Percentiles rank a stretch among this genome's conserved stretches.
These are phyloP conservation scores for Crithidia acanthocephali DNA, from an alignment of 208 protist species.

Conservation along the genomic window DNA sequence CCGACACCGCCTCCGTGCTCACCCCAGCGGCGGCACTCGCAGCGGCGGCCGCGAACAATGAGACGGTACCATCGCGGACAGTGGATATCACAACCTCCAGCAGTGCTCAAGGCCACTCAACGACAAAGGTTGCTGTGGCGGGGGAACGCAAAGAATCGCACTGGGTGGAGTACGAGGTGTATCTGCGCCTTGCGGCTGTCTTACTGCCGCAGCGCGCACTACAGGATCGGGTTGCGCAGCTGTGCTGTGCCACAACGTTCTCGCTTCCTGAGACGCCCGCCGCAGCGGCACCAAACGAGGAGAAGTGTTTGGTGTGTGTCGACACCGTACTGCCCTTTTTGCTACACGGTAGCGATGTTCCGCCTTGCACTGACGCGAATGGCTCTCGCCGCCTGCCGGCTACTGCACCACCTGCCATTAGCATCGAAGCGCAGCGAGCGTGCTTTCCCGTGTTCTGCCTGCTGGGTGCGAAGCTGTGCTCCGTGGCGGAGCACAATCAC, in stretches of 20 bases:
- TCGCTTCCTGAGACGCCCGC: not conserved
- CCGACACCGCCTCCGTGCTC: not conserved
- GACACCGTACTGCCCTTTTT: slow-evolving; percentile 43
- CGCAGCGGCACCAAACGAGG: not conserved
- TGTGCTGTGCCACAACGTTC: slow-evolving; percentile 20
- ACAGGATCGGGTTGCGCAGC: slow-evolving; percentile 25
- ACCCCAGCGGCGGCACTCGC: not conserved
- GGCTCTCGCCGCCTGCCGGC: not conserved
- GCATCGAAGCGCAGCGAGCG: slow-evolving; percentile 11
- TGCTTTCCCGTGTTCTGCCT: slow-evolving; percentile 33
- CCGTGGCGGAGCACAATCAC: slow-evolving; percentile 14
- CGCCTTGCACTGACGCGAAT: not conserved
- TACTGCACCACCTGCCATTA: not conserved
- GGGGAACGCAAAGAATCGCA: not conserved
- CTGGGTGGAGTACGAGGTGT: slow-evolving; percentile 27
- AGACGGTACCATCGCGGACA: not conserved
- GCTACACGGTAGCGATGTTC: slow-evolving; percentile 20
- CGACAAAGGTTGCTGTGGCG: too few relatives aligned
- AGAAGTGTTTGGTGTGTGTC: slow-evolving; percentile 13
- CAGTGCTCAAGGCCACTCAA: not conserved
- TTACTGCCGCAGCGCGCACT: slow-evolving; percentile 25
- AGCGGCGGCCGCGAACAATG: not conserved
- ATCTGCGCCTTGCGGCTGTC: slow-evolving; percentile 7
- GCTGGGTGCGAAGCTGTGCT: slow-evolving; percentile 24
- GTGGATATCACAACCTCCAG: not conserved